Evolutionary conservation across 768 basidiomycete species (phyloP).

Genomic region (Porpolomopsis calyptriformis): DNA sequence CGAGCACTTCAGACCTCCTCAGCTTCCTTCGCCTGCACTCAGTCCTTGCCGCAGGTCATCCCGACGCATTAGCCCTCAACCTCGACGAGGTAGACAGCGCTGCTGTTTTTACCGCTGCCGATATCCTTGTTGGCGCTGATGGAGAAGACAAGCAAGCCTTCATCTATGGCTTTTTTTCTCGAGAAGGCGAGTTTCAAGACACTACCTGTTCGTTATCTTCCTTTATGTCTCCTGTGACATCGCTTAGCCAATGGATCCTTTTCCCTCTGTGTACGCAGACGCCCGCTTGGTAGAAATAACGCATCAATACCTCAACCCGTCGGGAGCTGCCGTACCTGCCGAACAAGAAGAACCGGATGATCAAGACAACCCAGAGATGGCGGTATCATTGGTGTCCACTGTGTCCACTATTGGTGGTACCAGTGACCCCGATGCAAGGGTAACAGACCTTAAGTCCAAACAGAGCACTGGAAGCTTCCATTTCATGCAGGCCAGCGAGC

Average conservation of each 20-base stretch:
- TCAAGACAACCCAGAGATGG: slow-evolving; percentile 15
- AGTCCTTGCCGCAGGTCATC: slow-evolving; percentile 34
- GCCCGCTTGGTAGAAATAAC: slow-evolving; percentile 50
- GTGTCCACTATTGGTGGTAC: slow-evolving; percentile 13
- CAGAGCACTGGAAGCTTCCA: slow-evolving; percentile 49
- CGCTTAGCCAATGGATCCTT: slow-evolving; percentile 8
- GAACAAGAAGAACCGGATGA: slow-evolving; percentile 23
- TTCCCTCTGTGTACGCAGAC: too few species aligned
- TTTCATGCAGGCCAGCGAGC: slow-evolving; percentile 76
- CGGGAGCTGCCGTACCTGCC: slow-evolving; percentile 29
- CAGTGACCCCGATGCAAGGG: slow-evolving; percentile 20
- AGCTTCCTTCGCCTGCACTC: slow-evolving; percentile 50
- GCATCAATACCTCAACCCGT: slow-evolving; percentile 42
- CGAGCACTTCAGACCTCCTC: slow-evolving; percentile 41
- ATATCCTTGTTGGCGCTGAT: slow-evolving; percentile 48
- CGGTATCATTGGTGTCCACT: neutral
- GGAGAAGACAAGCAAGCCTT: slow-evolving; percentile 37
- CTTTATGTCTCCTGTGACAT: neutral
- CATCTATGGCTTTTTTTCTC: slow-evolving; percentile 46
- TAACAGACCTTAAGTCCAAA: slow-evolving; percentile 31
- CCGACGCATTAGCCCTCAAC: slow-evolving; percentile 30
- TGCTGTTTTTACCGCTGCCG: slow-evolving; percentile 42
- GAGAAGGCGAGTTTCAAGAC: slow-evolving; percentile 49
- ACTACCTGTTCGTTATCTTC: slow-evolving; percentile 40
- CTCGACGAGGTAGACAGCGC: slow-evolving; percentile 42